phyloP scores from a whole-genome alignment of 1,284 basidiomycete genomes.

The Melampsora larici-populina region DNA sequence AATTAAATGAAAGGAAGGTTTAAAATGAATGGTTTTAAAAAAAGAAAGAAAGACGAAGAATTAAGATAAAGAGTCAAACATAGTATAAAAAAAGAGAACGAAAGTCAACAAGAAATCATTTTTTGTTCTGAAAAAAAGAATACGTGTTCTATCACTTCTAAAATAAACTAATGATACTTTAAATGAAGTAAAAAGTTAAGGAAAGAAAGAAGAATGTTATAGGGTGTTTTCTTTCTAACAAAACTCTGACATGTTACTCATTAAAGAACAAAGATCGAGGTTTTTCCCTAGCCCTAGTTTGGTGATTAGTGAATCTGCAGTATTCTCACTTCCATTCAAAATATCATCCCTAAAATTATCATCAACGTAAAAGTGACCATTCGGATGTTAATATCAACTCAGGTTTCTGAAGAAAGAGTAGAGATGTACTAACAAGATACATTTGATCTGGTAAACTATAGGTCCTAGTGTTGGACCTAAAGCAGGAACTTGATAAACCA shows the following conservation, averaged over 20 bases:
- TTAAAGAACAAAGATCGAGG: constrained; percentile 10
- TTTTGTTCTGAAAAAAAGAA: too few relatives aligned
- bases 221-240: background rate
- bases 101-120: too few relatives aligned
- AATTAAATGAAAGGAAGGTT: too few relatives aligned
- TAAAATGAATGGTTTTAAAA: too few relatives aligned
- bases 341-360: background rate
- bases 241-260: constrained; percentile 3
- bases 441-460: constrained; percentile 15
- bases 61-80: too few relatives aligned
- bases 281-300: background rate
- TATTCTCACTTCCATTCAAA: constrained; percentile 6
- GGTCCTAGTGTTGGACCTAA: background rate
- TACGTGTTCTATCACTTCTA: too few relatives aligned
- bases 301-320: background rate
- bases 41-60: too few relatives aligned
- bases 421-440: background rate
- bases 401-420: background rate
- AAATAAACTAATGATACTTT: background rate
- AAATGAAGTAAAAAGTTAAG: background rate
- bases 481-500: constrained; percentile 10
- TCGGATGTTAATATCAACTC: background rate
- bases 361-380: background rate
- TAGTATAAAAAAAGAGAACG: too few relatives aligned
- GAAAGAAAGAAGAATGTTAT: background rate